phyloP scores from a whole-genome alignment of 495 filamentous ascomycete genomes.

The Neurospora africana region DNA sequence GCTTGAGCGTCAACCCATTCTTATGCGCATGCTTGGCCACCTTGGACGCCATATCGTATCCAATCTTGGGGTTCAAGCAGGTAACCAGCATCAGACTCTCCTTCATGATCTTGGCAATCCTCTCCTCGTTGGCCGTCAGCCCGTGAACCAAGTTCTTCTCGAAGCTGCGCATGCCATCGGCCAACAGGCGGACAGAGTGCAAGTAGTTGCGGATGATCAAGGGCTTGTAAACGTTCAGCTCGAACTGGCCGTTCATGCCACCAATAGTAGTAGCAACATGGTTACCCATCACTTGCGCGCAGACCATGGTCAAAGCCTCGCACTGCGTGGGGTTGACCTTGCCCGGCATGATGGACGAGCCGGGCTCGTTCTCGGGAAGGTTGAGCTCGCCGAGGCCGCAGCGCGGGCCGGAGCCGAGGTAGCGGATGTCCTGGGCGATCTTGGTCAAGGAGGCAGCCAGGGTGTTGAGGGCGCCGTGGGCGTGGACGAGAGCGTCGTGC shows the following conservation, averaged over 20 bases:
- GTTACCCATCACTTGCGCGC: constrained; percentile 96
- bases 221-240: constrained; percentile 98
- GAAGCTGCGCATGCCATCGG: constrained; percentile 90
- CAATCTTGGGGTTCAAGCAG: constrained; percentile 96
- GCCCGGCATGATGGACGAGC: constrained; percentile 95
- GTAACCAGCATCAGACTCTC: constrained; percentile 95
- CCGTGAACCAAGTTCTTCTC: constrained; percentile 86
- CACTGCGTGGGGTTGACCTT: constrained; percentile 99
- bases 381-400: constrained; percentile 89
- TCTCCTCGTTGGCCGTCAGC: constrained; percentile 83
- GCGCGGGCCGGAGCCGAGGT: constrained; percentile 89
- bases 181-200: constrained; percentile 75
- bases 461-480: constrained; percentile 85
- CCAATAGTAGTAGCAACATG: constrained; percentile 82
- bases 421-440: constrained; percentile 96
- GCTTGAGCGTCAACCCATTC: constrained; percentile 88
- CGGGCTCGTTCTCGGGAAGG: constrained; percentile 96
- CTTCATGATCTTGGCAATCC: constrained; percentile 77
- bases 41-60: constrained; percentile 96
- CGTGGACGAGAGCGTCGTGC: constrained; percentile 93
- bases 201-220: constrained; percentile 89
- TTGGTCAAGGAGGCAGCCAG: constrained; percentile 89
- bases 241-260: constrained; percentile 96
- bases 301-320: constrained; percentile 96
- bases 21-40: constrained; percentile 99